Base-by-base conservation (phyloP, 2,329 filamentous ascomycete species). In the Pseudocercospora pini-densiflorae region DNA sequence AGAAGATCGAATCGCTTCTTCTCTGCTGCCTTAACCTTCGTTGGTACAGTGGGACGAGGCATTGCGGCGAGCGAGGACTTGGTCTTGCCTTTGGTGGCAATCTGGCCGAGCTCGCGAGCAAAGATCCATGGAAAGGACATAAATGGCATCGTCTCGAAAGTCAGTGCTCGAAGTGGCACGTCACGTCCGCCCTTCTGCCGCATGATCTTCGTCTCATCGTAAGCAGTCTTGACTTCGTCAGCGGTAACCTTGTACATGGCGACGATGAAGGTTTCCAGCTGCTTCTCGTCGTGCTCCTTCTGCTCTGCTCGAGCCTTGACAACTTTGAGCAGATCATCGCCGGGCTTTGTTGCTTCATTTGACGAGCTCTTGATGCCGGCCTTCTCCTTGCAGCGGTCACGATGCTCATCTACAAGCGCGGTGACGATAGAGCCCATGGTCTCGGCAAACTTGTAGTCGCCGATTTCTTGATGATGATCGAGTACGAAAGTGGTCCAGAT, bases 41-140 rank as follows among this genome's bases (percentile, higher is more conserved):
- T 58, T 5, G 65, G 66, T 31, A 65, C 23, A 5, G 65, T 61
- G 0, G 70, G 68, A 62, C 64, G 62, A 2, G 68, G 59, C 59
- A 58, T 67, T 2, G 68, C 60, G 7, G 53, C 47, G n/a, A 62
- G 47, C 1, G 57, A 47, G 16, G 60, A 16, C 10, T n/a, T 36
- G 24, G 31, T 27, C 29, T 24, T 33, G 45, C 68, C 66, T 8
- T 63, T 69, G 1, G 80, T 87, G 1, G 90, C 91, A 72, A 97
- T 89, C 57, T 85, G 84, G 1, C 90, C 89, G 3, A 97, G 82
- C 66, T 93, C 86, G 53, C 86, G 84, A 12, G 89, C 84, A 70
- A 98, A 97, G 1, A 98, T 82, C 95, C 95, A 99, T 0, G 95
- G 94, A 73, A 97, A 98, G 66, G 90, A 95, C 72, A 97, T 95